These are phyloP conservation scores for Lactifluus echinatus DNA, from an alignment of 768 basidiomycete species.

Conservation along the genomic window DNA sequence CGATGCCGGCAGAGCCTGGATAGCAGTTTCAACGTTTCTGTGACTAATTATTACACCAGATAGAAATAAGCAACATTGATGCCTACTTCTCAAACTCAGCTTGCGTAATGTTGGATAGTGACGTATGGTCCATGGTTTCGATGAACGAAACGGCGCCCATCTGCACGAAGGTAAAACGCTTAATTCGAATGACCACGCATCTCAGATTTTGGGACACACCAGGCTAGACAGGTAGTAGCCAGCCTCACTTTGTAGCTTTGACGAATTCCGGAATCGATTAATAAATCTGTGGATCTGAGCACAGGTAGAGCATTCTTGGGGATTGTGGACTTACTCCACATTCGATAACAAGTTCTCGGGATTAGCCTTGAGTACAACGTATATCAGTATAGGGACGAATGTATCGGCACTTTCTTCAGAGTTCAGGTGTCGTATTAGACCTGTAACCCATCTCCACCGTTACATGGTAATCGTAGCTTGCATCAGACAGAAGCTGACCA, in stretches of 20 bases:
- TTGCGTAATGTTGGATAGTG: constrained; percentile 87
- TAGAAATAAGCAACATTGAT: background rate
- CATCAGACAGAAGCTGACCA: constrained; percentile 44
- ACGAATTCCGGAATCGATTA: constrained; percentile 85
- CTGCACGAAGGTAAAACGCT: no score
- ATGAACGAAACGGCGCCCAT: constrained; percentile 97
- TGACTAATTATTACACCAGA: background rate
- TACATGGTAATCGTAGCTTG: constrained; percentile 4
- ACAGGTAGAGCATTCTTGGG: background rate
- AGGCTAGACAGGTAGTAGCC: constrained; percentile 96
- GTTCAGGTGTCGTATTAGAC: constrained; percentile 79
- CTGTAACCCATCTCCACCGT: constrained; percentile 32
- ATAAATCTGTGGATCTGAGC: constrained; percentile 59
- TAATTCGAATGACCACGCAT: no score
- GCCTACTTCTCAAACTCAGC: constrained; percentile 81
- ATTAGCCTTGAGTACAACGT: constrained; percentile 89
- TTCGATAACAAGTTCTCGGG: constrained; percentile 91
- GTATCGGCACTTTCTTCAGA: constrained; percentile 87
- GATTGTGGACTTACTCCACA: constrained; percentile 59
- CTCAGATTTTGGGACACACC: constrained; percentile 45
- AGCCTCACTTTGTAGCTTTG: constrained; percentile 87
- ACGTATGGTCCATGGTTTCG: constrained; percentile 95
- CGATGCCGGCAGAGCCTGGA: constrained; percentile 39
- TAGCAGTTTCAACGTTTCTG: constrained; percentile 54
- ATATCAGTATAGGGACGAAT: constrained; percentile 92